Conservation (phyloP, 805 yeast species). For the Candida incommunis region DNA sequence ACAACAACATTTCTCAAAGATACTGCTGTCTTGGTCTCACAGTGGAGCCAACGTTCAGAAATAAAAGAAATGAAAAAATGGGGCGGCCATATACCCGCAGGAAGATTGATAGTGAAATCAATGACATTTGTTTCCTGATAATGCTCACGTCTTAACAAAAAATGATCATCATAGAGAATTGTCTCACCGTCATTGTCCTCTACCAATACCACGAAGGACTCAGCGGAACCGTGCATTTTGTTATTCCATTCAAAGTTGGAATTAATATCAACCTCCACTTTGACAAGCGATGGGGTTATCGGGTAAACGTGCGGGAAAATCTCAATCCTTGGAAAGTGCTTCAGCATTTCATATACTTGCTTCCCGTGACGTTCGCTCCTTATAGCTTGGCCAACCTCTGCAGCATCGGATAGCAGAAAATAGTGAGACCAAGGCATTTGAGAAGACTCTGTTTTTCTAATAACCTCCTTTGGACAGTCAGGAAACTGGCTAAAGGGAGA, state of each 20-base stretch:
- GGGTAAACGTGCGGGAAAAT: slow-evolving; percentile 60
- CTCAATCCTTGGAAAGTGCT: slow-evolving; percentile 58
- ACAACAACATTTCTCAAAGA: slow-evolving; percentile 34
- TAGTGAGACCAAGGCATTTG: slow-evolving; percentile 74
- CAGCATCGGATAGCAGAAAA: slow-evolving; percentile 46
- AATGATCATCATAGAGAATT: slow-evolving; percentile 42
- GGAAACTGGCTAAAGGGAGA: slow-evolving; percentile 80
- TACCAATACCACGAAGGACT: slow-evolving; percentile 54
- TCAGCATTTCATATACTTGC: slow-evolving; percentile 36
- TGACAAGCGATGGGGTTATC: slow-evolving; percentile 50
- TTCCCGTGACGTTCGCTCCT: slow-evolving; percentile 55
- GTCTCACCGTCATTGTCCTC: slow-evolving; percentile 78
- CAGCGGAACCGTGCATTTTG: slow-evolving; percentile 45
- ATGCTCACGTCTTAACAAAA: slow-evolving; percentile 36
- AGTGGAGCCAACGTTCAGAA: slow-evolving; percentile 79
- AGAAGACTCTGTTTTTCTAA: slow-evolving; percentile 64
- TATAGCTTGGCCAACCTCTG: slow-evolving; percentile 73
- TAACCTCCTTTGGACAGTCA: slow-evolving; percentile 53
- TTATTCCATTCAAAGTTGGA: slow-evolving; percentile 76
- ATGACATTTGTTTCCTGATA: slow-evolving; percentile 41
- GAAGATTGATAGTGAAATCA: slow-evolving; percentile 46
- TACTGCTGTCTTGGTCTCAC: slow-evolving; percentile 49
- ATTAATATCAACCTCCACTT: slow-evolving; percentile 47
- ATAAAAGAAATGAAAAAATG: slow-evolving; percentile 56
- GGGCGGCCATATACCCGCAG: slow-evolving; percentile 46